phyloP scores from a whole-genome alignment of 2,329 filamentous ascomycete species.

The Neopestalotiopsis sp. region DNA sequence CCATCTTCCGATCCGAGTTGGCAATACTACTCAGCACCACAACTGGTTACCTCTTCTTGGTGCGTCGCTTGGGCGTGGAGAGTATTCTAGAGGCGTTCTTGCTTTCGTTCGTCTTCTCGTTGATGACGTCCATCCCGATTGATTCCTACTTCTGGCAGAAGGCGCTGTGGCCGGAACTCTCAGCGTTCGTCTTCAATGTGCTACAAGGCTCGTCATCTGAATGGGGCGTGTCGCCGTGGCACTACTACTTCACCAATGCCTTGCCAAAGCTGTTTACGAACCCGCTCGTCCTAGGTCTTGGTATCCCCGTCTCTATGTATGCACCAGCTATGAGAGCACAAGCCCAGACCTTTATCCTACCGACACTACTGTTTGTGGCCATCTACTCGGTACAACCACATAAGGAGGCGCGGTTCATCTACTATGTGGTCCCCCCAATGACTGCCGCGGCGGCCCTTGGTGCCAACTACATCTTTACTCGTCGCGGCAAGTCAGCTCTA shows the following conservation, averaged over 20 bases:
- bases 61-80: slow-evolving; percentile 27
- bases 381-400: slow-evolving; percentile 90
- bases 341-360: slow-evolving; percentile 61
- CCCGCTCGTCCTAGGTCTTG: slow-evolving; percentile 66
- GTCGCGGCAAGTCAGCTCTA: slow-evolving; percentile 64
- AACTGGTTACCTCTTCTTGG: slow-evolving; percentile 66
- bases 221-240: slow-evolving; percentile 87
- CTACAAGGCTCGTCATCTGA: slow-evolving; percentile 80
- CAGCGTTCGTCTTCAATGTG: slow-evolving; percentile 90
- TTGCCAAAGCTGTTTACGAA: slow-evolving; percentile 86
- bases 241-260: slow-evolving; percentile 84
- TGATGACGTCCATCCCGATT: slow-evolving; percentile 73
- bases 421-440: slow-evolving; percentile 83
- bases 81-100: slow-evolving; percentile 70
- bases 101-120: slow-evolving; percentile 67
- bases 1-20: slow-evolving; percentile 89
- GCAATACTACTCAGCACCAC: slow-evolving; percentile 78
- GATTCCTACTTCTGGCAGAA: slow-evolving; percentile 96
- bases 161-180: slow-evolving; percentile 87
- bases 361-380: slow-evolving; percentile 73
- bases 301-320: slow-evolving; percentile 58
- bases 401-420: slow-evolving; percentile 95
- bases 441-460: slow-evolving; percentile 79
- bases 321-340: slow-evolving; percentile 50
- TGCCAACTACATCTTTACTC: slow-evolving; percentile 72